Evolutionary conservation across 768 basidiomycete species (phyloP).

Genomic region (Leucocoprinus leucothites): DNA sequence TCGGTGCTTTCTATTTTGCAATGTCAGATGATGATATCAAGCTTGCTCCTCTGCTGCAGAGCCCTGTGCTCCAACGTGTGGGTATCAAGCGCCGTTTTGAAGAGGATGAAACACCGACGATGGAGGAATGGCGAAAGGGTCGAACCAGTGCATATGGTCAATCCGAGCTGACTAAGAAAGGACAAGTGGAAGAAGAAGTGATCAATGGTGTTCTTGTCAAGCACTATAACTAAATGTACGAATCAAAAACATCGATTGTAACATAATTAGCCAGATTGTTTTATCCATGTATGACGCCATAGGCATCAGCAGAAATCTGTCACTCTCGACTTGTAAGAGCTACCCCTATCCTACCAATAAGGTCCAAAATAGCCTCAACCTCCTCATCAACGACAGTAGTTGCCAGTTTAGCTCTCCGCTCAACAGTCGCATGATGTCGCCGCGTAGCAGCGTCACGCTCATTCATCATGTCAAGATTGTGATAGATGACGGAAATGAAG

Average conservation of each 20-base stretch:
- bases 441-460: slow-evolving; percentile 55
- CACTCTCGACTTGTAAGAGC: slow-evolving; percentile 40
- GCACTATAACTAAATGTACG: slow-evolving; percentile 44
- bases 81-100: slow-evolving; percentile 37
- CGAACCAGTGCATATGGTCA: slow-evolving; percentile 52
- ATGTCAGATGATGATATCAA: slow-evolving; percentile 48
- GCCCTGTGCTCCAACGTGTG: slow-evolving; percentile 43
- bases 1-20: slow-evolving; percentile 59
- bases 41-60: slow-evolving; percentile 42
- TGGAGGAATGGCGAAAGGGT: slow-evolving; percentile 49
- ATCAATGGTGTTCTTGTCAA: slow-evolving; percentile 53
- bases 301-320: neutral
- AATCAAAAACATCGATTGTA: neutral
- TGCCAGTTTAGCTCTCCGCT: slow-evolving; percentile 38
- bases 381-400: slow-evolving; percentile 47
- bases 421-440: slow-evolving; percentile 45
- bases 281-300: too few species aligned
- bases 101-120: slow-evolving; percentile 43
- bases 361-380: slow-evolving; percentile 50
- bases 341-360: slow-evolving; percentile 58
- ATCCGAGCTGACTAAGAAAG: slow-evolving; percentile 35
- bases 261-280: neutral
- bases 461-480: slow-evolving; percentile 56
- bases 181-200: slow-evolving; percentile 53
- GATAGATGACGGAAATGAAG: slow-evolving; percentile 64